Evolutionary conservation across 2,329 filamentous ascomycete species (phyloP).

Genomic region (Colletotrichum sansevieriae): DNA sequence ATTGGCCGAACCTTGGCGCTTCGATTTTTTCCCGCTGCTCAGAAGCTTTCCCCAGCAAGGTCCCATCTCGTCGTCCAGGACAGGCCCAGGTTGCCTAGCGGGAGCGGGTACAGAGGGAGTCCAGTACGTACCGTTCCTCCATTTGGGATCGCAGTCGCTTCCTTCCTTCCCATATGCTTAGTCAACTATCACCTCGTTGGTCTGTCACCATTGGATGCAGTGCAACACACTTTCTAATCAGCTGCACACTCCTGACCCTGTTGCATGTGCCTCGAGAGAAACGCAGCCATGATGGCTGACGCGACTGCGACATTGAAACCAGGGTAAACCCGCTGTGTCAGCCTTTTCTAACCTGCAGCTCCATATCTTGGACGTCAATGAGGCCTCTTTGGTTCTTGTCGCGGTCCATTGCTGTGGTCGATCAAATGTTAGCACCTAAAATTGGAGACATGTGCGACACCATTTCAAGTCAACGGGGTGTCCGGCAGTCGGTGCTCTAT

Average conservation of each 20-base stretch:
- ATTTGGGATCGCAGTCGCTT: not conserved
- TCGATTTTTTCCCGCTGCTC: conserved; percentile 6
- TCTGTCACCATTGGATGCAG: not conserved
- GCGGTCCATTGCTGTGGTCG: too few species aligned
- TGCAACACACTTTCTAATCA: conserved; percentile 20
- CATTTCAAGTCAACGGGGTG: not conserved
- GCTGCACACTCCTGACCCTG: conserved; percentile 24
- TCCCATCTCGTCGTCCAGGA: conserved; percentile 7
- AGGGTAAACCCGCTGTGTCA: conserved; percentile 14
- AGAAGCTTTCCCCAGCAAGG: conserved; percentile 6
- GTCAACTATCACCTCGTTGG: not conserved
- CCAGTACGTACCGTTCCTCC: not conserved
- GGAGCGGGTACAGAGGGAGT: not conserved
- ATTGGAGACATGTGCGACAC: too few species aligned
- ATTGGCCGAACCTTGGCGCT: conserved; percentile 28
- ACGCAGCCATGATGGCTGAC: conserved; percentile 5
- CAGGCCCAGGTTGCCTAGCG: conserved; percentile 7
- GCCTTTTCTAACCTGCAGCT: not conserved
- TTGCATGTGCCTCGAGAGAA: conserved; percentile 20
- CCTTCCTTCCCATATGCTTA: conserved; percentile 7
- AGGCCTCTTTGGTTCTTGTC: not conserved
- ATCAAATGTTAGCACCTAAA: too few species aligned
- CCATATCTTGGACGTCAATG: not conserved
- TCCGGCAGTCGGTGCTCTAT: conserved; percentile 2
- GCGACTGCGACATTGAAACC: conserved; percentile 29